Evolutionary conservation across 2,329 filamentous ascomycete species (phyloP), one percentile per base, ranked within the genome.

Genomic region (Pseudogymnoascus destructans): DNA sequence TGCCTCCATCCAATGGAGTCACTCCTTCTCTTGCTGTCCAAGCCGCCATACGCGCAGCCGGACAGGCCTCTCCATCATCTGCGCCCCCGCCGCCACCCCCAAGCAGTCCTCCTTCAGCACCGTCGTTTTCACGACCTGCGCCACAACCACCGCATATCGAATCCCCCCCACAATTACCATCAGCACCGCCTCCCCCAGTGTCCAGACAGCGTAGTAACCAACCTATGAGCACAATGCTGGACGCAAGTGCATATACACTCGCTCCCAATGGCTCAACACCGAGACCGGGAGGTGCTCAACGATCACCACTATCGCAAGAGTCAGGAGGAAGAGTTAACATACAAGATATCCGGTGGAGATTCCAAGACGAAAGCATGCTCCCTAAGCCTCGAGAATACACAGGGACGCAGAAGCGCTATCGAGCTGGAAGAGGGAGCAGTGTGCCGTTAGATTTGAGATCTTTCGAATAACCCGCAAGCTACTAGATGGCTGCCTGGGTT

Each of bases 401-500:
- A 1, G 86, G 86, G n/a, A 82, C 81, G 3, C 73, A 79, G 17
- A 90, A 86, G 70, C 83, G 82, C 69, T 98, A 97, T 72, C 79
- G 92, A 62, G 93, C 93, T 33, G 93, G 93, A 7, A 81, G 92
- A 68, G 92, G 90, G 30, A 96, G 90, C 73, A 96, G 88, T 75
- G 91, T 97, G 64, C 93, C 93, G 27, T 75, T 97, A 65, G 89
- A 97, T 74, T 72, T 98, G 68, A 81, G 76, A 63, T 75, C 78
- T 55, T 69, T 67, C 38, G 58, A 65, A 46, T 69, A 60, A 64
- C 9, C 54, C 10, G 25, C 23, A 30, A 52, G 46, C 46, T 52
- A 52, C 25, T 52, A 52, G n/a, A 52, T 30, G 15, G n/a, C 25
- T 52, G 15, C 25, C 10, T n/a, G 46, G 46, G 46, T 52, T 52